Percentiles rank a stretch among this genome's conserved stretches.
These are phyloP conservation scores for Hebeloma cylindrosporum DNA, from an alignment of 768 basidiomycete species.

Conservation along the genomic window DNA sequence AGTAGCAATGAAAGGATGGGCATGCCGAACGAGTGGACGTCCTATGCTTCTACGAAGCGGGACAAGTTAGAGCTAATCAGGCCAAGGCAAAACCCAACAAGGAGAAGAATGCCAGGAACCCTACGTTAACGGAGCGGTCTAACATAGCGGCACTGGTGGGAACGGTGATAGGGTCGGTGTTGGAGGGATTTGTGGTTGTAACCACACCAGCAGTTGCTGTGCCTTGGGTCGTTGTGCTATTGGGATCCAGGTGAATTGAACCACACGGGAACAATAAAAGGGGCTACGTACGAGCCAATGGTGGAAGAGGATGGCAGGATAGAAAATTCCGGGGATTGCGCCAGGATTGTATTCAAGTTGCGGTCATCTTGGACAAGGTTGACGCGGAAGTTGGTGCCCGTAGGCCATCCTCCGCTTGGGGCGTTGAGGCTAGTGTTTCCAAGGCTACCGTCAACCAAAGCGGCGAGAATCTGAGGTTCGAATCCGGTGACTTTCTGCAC, in stretches of 20 bases:
- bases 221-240: no score
- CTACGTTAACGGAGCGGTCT: constrained; percentile 21
- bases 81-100: constrained; percentile 25
- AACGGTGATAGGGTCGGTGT: constrained; percentile 18
- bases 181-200: constrained; percentile 8
- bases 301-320: constrained; percentile 30
- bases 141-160: constrained; percentile 25
- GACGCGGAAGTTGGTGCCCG: constrained; percentile 61
- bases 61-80: constrained; percentile 16
- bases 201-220: neutral
- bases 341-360: constrained; percentile 53
- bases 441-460: constrained; percentile 51
- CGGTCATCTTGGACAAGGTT: constrained; percentile 60
- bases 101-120: constrained; percentile 28
- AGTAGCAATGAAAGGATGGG: no score
- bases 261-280: constrained; percentile 2
- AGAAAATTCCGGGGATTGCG: constrained; percentile 68
- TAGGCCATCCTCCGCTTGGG: constrained; percentile 65
- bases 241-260: no score
- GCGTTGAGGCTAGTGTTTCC: constrained; percentile 44
- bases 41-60: constrained; percentile 17
- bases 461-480: constrained; percentile 49
- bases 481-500: constrained; percentile 35
- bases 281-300: constrained; percentile 23
- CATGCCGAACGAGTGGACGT: constrained; percentile 24